Evolutionary conservation across 441 rosid genomes (phyloP), one percentile per base, ranked within the genome.

Genomic region (Jatropha podagrica): DNA sequence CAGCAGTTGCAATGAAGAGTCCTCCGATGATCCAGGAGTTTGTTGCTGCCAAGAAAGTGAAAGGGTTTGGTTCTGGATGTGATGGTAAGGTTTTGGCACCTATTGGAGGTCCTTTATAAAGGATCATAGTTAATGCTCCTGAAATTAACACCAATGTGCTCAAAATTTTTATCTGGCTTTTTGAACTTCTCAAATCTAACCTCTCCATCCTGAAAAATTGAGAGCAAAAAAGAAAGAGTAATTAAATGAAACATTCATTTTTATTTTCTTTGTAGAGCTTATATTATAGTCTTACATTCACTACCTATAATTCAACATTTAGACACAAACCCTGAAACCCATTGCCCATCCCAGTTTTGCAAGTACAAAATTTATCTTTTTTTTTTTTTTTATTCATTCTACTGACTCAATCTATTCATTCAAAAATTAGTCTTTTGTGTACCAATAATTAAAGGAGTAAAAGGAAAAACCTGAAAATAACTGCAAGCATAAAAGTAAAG

Each of bases 21-120:
- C 85, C 89, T 65, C 90, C 88, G 1, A 85, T 74, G 60, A 84
- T 58, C 90, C 92, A 87, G 67, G 77, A 78, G 77, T 72, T 68
- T 58, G 74, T 60, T 11, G 80, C 69, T 49, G 48, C 62, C 63
- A 64, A 14, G 32, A 51, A 6, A 61, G 67, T 37, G 42, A 65
- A 27, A 44, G 64, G 12, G 65, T 80, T 32, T 51, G 82, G 38
- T 41, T 66, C 80, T 26, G 69, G 40, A 38, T 66, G 55, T 4
- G 76, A 40, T 23, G 44, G 67, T 7, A 13, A 12, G 58, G 69
- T 40, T 46, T 68, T 49, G 66, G 69, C 27, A 40, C 80, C 82
- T 20, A 85, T 23, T 8, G 74, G 26, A 79, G 80, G 83, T 63
- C 89, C 89, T 74, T 88, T 83, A 76, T 79, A 86, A 26, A 88